phyloP scores from a whole-genome alignment of 108 stramenopile species.

The Conticribra weissflogii region DNA sequence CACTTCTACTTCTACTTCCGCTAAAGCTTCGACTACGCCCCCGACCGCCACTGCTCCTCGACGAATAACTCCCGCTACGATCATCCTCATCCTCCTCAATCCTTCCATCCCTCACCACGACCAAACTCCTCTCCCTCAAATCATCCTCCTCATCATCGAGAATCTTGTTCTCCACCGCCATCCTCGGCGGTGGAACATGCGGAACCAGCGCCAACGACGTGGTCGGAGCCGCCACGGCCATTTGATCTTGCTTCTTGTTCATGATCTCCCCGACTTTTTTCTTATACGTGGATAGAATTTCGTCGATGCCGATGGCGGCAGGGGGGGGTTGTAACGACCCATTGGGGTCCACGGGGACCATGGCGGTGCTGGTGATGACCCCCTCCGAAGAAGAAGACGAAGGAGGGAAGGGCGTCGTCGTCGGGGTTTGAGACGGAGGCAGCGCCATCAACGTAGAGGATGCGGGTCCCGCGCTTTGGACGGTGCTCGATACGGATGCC shows the following conservation, averaged over 20 bases:
- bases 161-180: constrained; percentile 19
- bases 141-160: constrained; percentile 12
- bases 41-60: constrained; percentile 10
- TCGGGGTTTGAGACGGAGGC: too few relatives aligned
- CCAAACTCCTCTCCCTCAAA: background rate
- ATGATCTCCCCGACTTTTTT: constrained; percentile 47
- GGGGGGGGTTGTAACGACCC: background rate
- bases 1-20: constrained; percentile 12
- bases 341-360: background rate
- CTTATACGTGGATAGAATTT: constrained; percentile 44
- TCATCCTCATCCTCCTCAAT: constrained; percentile 4
- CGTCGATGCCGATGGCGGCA: constrained; percentile 43
- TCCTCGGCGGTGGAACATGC: background rate
- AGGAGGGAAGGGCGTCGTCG: too few relatives aligned
- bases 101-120: background rate
- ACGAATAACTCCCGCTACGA: constrained; percentile 5
- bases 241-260: constrained; percentile 22
- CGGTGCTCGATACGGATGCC: too few relatives aligned
- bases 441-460: too few relatives aligned
- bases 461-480: too few relatives aligned
- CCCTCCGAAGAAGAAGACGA: too few relatives aligned
- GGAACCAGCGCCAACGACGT: too few relatives aligned
- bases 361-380: background rate
- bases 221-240: background rate
- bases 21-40: constrained; percentile 6